Conservation (phyloP, 1,284 basidiomycete genomes). For the Cronartium quercuum region DNA sequence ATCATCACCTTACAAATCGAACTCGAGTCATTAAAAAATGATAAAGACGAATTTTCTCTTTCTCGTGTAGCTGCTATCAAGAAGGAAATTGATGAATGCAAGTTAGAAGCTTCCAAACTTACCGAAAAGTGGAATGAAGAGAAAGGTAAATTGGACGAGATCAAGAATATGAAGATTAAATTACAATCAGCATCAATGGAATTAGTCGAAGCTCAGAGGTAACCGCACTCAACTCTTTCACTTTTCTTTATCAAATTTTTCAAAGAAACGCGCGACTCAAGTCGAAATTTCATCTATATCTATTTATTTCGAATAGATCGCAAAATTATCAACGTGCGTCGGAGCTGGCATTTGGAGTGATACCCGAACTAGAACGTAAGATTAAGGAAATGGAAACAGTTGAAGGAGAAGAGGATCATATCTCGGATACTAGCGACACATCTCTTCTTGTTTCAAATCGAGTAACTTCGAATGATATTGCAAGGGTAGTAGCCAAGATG, state of each 20-base stretch:
- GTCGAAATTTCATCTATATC: neutral
- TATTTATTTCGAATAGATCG: neutral
- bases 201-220: constrained; percentile 77
- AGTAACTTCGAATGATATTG: constrained; percentile 80
- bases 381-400: constrained; percentile 56
- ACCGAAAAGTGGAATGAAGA: constrained; percentile 70
- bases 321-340: constrained; percentile 59
- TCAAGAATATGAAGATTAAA: constrained; percentile 64
- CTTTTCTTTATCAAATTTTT: neutral
- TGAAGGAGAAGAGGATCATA: constrained; percentile 58
- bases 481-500: constrained; percentile 70
- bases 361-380: constrained; percentile 70
- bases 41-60: constrained; percentile 71
- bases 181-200: constrained; percentile 54
- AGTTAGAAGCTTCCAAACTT: constrained; percentile 60
- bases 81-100: constrained; percentile 58
- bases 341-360: constrained; percentile 70
- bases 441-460: constrained; percentile 63
- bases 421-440: constrained; percentile 54
- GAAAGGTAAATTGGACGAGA: constrained; percentile 64
- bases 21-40: constrained; percentile 79
- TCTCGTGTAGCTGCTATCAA: constrained; percentile 67
- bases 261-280: neutral
- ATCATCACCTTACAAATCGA: constrained; percentile 85
- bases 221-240: constrained; percentile 60